Conservation (phyloP, 371 early-diverging fungal genomes). For the Saksenaea vasiformis region DNA sequence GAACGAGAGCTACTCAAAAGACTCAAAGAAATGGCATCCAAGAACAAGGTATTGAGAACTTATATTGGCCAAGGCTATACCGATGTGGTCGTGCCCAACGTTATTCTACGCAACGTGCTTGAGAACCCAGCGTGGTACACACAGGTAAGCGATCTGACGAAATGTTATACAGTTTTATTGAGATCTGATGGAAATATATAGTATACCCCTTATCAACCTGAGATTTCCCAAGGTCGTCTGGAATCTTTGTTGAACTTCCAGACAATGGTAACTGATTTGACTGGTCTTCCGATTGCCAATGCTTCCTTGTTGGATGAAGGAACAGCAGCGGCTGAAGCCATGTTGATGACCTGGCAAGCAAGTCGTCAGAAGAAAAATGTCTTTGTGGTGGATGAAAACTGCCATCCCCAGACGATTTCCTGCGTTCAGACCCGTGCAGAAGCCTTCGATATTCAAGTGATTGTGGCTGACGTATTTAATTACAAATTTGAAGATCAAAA, state of each 20-base stretch:
- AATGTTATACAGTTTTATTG: neutral
- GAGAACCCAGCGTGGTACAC: slow-evolving; percentile 99
- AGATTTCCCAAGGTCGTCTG: slow-evolving; percentile 96
- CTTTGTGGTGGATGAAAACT: slow-evolving; percentile 90
- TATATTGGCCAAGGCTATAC: slow-evolving; percentile 97
- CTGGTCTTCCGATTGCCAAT: slow-evolving; percentile 93
- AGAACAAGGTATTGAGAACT: slow-evolving; percentile 88
- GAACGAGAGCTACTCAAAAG: slow-evolving; percentile 85
- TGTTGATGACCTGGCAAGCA: slow-evolving; percentile 86
- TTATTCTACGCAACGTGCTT: slow-evolving; percentile 92
- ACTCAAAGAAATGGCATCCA: slow-evolving; percentile 78
- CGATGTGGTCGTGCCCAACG: slow-evolving; percentile 86
- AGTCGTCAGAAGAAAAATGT: slow-evolving; percentile 72
- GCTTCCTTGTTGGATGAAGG: slow-evolving; percentile 97
- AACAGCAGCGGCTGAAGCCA: slow-evolving; percentile 97
- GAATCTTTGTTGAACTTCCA: slow-evolving; percentile 96
- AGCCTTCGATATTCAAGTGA: slow-evolving; percentile 87
- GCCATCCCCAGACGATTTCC: slow-evolving; percentile 94
- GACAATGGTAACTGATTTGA: slow-evolving; percentile 92
- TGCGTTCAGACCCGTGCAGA: slow-evolving; percentile 92
- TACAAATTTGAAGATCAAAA: slow-evolving; percentile 77
- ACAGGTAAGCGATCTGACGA: slow-evolving; percentile 53
- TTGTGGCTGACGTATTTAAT: slow-evolving; percentile 77
- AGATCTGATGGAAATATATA: slow-evolving; percentile 29
- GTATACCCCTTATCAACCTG: slow-evolving; percentile 98